These are phyloP conservation scores for Musa beccarii DNA, from an alignment of 176 grass and related monocot genomes.

Conservation along the genomic window DNA sequence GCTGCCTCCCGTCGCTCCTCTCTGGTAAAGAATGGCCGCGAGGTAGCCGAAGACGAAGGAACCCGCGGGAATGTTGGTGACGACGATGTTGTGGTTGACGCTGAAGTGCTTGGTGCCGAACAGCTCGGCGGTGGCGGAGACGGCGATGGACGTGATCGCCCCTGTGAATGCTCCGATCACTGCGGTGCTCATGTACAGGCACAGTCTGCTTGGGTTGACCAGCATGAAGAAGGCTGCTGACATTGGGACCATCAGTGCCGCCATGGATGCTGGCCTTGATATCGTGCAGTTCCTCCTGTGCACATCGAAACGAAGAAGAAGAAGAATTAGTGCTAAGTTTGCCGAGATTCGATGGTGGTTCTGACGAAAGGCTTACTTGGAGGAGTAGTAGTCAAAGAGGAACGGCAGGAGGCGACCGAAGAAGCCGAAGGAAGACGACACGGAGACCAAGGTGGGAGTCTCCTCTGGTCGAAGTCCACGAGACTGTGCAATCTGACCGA, in stretches of 20 bases:
- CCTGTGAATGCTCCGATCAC: slow-evolving; percentile 85
- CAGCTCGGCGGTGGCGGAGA: slow-evolving; percentile 74
- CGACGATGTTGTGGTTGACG: slow-evolving; percentile 94
- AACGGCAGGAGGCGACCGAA: slow-evolving; percentile 89
- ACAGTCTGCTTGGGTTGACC: slow-evolving; percentile 30
- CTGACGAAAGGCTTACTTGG: slow-evolving; percentile 39
- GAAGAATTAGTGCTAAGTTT: background rate
- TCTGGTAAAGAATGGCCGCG: slow-evolving; percentile 66
- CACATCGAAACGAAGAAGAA: background rate
- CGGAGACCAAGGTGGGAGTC: slow-evolving; percentile 66
- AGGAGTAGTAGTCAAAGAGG: slow-evolving; percentile 81
- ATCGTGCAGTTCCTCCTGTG: slow-evolving; percentile 40
- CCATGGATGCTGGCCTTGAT: slow-evolving; percentile 75
- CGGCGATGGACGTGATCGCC: slow-evolving; percentile 74
- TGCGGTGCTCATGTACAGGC: slow-evolving; percentile 61
- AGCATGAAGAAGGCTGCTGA: slow-evolving; percentile 70
- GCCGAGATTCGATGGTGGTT: background rate
- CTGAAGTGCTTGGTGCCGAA: slow-evolving; percentile 84
- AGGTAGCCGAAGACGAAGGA: slow-evolving; percentile 93
- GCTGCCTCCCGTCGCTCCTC: slow-evolving; percentile 26
- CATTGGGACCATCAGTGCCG: slow-evolving; percentile 67
- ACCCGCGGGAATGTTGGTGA: slow-evolving; percentile 71
- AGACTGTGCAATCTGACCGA: slow-evolving; percentile 93
- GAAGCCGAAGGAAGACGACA: slow-evolving; percentile 93
- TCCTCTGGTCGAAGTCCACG: slow-evolving; percentile 30